Evolutionary conservation across 176 grass and related monocot species (phyloP).

Genomic region (Oryza australiensis): DNA sequence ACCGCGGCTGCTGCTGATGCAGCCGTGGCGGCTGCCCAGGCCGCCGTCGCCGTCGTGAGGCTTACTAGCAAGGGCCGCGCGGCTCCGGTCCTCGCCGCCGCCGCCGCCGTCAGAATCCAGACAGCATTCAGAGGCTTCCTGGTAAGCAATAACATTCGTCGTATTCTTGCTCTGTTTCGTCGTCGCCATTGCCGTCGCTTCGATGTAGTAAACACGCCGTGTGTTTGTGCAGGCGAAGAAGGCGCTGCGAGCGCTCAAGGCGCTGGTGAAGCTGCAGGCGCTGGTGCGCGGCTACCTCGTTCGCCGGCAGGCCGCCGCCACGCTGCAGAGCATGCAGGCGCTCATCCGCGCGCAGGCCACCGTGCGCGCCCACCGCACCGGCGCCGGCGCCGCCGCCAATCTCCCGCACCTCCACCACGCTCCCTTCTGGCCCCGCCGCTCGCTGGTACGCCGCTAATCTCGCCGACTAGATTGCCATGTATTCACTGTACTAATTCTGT

Average conservation of each 20-base stretch:
- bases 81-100: not conserved
- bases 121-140: slow-evolving; percentile 84
- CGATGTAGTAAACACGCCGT: not conserved
- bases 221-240: slow-evolving; percentile 66
- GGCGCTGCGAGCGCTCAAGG: slow-evolving; percentile 88
- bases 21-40: slow-evolving; percentile 72
- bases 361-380: slow-evolving; percentile 49
- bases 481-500: not conserved
- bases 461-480: not conserved
- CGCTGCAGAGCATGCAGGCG: slow-evolving; percentile 88
- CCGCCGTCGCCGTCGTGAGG: slow-evolving; percentile 72
- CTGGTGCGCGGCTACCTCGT: slow-evolving; percentile 85
- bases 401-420: slow-evolving; percentile 47
- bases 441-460: slow-evolving; percentile 28
- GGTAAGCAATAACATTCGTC: slow-evolving; percentile 33
- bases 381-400: slow-evolving; percentile 31
- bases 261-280: slow-evolving; percentile 89
- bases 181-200: not conserved
- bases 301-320: slow-evolving; percentile 72
- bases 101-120: slow-evolving; percentile 81
- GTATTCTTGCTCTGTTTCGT: slow-evolving; percentile 21
- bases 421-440: slow-evolving; percentile 46
- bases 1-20: slow-evolving; percentile 73
- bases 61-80: slow-evolving; percentile 76
- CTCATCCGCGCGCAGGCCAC: slow-evolving; percentile 81